Base-by-base conservation (phyloP, 2,329 filamentous ascomycete species). In the Aaosphaeria pasadenensis region DNA sequence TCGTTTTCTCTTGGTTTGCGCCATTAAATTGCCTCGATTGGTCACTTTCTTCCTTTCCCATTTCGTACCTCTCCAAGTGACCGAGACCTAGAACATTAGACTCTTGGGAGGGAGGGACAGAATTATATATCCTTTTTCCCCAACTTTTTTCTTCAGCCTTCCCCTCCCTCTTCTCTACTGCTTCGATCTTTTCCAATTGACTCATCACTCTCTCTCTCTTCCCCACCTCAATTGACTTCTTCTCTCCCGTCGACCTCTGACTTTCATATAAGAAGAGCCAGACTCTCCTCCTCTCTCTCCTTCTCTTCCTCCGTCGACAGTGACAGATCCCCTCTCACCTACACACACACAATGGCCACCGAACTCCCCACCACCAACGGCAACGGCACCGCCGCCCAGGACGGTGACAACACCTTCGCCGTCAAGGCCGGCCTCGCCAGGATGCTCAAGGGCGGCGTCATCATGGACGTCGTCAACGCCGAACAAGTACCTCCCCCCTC, bases 401-500 rank as follows among this genome's bases (percentile, higher is more conserved):
- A 77, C 56, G 69, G 69, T 51, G 70, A 74, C 58, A 72, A 74
- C 58, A 79, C 83, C 72, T 95, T 96, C 74, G 86, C 86, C 59
- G 86, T 96, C 81, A 99, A 99, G 82, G 88, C 90, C 46, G 94
- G 92, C 50, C 80, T 99, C 56, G 94, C 94, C 28, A 88, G 95
- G 74, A 99, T 99, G 94, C 79, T 97, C 74, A 96, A 97, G 81
- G 94, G 94, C 70, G 94, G 94, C 64, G 94, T 99, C 57, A 99
- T 99, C 75, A 99, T 99, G 94, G 94, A 99, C 74, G 94, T 97
- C 49, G 90, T 95, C 55, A 89, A 92, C 71, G 89, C 91, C 29
- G 88, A 89, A 67, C 91, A 89, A 77, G 84, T 84, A 70, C 48
- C 62, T 36, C 33, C n/a, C 7, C 33, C 33, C 33, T 42, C 13